Base-by-base conservation (phyloP, 768 basidiomycete genomes). In the Lactifluus pinguis region DNA sequence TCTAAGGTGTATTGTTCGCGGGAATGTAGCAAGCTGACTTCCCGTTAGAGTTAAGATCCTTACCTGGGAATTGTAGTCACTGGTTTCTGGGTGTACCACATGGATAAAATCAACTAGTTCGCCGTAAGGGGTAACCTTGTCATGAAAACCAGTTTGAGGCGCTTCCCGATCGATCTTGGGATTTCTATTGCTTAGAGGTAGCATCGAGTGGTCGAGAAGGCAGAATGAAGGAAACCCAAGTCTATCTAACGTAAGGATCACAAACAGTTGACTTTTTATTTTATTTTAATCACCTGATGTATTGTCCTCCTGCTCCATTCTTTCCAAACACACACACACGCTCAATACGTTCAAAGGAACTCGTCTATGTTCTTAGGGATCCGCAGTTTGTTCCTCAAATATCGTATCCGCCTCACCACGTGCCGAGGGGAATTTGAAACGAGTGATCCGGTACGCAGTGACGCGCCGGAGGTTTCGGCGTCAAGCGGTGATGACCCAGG, bases 121-220 rank as follows among this genome's bases (percentile, higher is more conserved):
- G 41, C 49, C 30, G 15, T 4, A 61, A 50, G 60, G 55, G 50
- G 42, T 5, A 57, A 61, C 25, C 25, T 41, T 47, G 44, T 42
- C 60, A 47, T 56, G 60, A 34, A 34, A 34, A 34, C 51, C 51
- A 52, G 45, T 44, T 57, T 53, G 17, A 19, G 29, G 51, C 39
- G 52, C 30, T 25, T 10, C 13, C 42, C 17, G 44, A 50, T 57
- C 8, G 57, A 59, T 59, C 57, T 53, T 13, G 19, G 11, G 17
- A 42, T 38, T 29, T 49, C 29, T 49, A 41, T 44, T 41, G 25
- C 25, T 25, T 25, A 25, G 32, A 55, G 45, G 54, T 55, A 36
- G 14, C 32, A 39, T 30, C 9, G 9, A 25, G 34, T 25, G 30
- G 38, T 39, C 39, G 49, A 34, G 45, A 25, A 25, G 44, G 49